phyloP scores from a whole-genome alignment of 2,329 filamentous ascomycete genomes.

The Stagonosporopsis cucurbitacearum region DNA sequence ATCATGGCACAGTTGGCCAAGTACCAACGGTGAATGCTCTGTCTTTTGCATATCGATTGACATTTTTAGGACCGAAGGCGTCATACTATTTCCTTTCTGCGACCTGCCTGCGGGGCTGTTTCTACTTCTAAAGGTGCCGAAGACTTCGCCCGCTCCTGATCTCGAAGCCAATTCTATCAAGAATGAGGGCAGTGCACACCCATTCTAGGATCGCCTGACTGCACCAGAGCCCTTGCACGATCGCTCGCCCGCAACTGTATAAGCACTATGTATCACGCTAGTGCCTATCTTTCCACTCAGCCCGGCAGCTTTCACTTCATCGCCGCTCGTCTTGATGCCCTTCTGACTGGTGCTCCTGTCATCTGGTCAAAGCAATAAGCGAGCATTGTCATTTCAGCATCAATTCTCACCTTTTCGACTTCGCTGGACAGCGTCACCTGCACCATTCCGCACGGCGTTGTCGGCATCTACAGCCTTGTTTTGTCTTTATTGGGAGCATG shows the following conservation, averaged over 20 bases:
- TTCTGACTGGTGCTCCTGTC: neutral
- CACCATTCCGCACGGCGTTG: conserved; percentile 10
- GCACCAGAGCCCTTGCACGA: neutral
- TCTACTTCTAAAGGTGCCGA: conserved; percentile 4
- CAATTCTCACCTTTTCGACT: neutral
- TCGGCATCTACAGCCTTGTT: neutral
- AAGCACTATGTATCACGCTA: neutral
- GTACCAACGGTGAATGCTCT: conserved; percentile 58
- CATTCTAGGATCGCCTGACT: neutral
- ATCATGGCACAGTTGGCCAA: conserved; percentile 76
- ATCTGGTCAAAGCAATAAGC: neutral
- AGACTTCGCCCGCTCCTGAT: neutral
- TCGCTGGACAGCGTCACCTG: conserved; percentile 2
- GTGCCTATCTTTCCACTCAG: neutral
- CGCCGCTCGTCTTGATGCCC: neutral
- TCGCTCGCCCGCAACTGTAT: neutral
- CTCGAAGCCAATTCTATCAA: conserved; percentile 4
- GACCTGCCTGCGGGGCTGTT: conserved; percentile 7
- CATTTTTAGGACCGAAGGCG: neutral
- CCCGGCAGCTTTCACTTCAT: neutral
- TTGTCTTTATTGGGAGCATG: neutral
- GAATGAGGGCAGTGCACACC: neutral
- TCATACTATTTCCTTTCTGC: neutral
- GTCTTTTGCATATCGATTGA: conserved; percentile 4
- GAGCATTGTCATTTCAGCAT: neutral